Evolutionary conservation across 176 grass and related monocot genomes (phyloP).

Genomic region (Oryza coarctata): DNA sequence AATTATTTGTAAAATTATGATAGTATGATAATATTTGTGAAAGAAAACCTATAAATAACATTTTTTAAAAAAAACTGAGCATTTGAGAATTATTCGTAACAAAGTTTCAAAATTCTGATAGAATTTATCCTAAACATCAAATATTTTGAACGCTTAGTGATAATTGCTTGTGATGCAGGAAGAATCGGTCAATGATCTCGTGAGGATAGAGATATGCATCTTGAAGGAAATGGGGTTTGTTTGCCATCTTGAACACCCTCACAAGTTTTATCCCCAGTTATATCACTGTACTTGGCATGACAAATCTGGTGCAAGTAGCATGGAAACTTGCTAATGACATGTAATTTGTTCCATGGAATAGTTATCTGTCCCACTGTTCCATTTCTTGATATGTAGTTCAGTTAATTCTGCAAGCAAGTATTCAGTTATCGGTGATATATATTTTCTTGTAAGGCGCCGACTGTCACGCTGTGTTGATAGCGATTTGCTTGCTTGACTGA

Average conservation of each 20-base stretch:
- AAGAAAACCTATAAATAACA: too few relatives aligned
- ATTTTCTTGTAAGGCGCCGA: neutral
- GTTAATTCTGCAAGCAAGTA: neutral
- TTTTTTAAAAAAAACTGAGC: too few relatives aligned
- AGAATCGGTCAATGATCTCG: neutral
- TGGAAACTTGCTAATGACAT: constrained; percentile 68
- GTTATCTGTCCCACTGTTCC: neutral
- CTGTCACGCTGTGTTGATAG: neutral
- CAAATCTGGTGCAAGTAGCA: constrained; percentile 43
- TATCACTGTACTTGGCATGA: constrained; percentile 35
- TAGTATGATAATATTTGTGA: too few relatives aligned
- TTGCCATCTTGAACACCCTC: constrained; percentile 57
- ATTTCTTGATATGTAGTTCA: neutral
- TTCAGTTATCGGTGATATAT: neutral
- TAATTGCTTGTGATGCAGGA: neutral
- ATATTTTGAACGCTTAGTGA: too few relatives aligned
- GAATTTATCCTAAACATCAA: too few relatives aligned
- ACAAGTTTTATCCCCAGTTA: constrained; percentile 64
- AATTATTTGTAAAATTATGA: too few relatives aligned
- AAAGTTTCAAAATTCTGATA: too few relatives aligned
- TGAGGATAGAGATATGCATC: neutral
- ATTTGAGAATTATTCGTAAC: too few relatives aligned
- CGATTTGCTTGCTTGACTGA: neutral
- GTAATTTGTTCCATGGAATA: neutral
- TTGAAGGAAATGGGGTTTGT: constrained; percentile 33